A percentile compares a stretch with the other conserved stretches of the same genome.
These are phyloP conservation scores for Calocybe gambosa DNA, from an alignment of 1,284 basidiomycete species.

Conservation along the genomic window DNA sequence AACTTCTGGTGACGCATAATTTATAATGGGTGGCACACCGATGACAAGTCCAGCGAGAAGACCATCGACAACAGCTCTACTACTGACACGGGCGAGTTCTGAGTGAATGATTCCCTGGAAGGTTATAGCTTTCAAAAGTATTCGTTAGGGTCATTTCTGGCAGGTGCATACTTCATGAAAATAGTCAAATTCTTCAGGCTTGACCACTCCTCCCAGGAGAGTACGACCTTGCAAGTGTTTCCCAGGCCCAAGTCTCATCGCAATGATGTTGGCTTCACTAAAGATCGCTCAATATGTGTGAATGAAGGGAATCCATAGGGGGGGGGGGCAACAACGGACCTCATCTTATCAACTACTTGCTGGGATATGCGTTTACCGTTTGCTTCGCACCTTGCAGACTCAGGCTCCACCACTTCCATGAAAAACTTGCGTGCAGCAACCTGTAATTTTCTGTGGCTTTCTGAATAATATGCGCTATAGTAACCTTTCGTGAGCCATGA, in stretches of 20 bases:
- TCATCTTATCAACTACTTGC: conserved; percentile 67
- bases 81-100: conserved; percentile 79
- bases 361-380: conserved; percentile 75
- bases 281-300: too few species aligned
- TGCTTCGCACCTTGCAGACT: conserved; percentile 67
- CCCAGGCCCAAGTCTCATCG: conserved; percentile 90
- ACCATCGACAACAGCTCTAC: conserved; percentile 83
- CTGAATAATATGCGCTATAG: conserved; percentile 80
- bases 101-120: conserved; percentile 75
- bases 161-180: conserved; percentile 56
- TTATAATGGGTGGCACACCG: conserved; percentile 79
- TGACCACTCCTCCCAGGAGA: conserved; percentile 79
- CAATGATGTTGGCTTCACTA: conserved; percentile 72
- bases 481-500: conserved; percentile 83
- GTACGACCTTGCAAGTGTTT: conserved; percentile 84
- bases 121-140: conserved; percentile 8
- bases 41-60: conserved; percentile 79
- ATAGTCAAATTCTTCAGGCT: conserved; percentile 86
- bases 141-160: neutral
- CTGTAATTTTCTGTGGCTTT: conserved; percentile 65
- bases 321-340: conserved; percentile 34
- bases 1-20: conserved; percentile 78
- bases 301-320: too few species aligned
- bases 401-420: conserved; percentile 56
- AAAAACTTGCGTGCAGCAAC: conserved; percentile 60